These are phyloP conservation scores for Coprinopsis marcescibilis DNA, from an alignment of 768 basidiomycete genomes.

Conservation along the genomic window DNA sequence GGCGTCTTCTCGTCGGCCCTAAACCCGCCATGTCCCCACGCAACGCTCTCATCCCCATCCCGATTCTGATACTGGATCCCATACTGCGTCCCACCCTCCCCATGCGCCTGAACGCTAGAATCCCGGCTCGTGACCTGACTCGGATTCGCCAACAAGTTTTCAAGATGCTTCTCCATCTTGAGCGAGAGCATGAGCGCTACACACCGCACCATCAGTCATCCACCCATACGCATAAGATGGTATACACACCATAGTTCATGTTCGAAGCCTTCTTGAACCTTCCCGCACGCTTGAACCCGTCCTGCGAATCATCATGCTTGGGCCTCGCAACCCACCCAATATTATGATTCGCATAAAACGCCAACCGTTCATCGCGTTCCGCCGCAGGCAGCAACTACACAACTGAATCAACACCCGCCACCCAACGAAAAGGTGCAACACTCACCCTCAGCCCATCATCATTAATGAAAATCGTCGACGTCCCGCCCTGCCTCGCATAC, in stretches of 20 bases:
- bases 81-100: constrained; percentile 27
- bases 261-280: constrained; percentile 94
- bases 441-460: constrained; percentile 64
- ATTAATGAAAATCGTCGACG: constrained; percentile 68
- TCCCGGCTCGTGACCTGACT: constrained; percentile 1
- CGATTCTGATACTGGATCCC: constrained; percentile 65
- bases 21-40: constrained; percentile 18
- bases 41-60: constrained; percentile 49
- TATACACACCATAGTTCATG: constrained; percentile 69
- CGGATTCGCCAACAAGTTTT: constrained; percentile 32
- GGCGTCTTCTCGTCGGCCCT: too few relatives aligned
- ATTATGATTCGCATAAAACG: constrained; percentile 66
- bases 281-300: constrained; percentile 66
- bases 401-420: neutral
- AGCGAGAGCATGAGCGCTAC: constrained; percentile 55
- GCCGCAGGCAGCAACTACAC: constrained; percentile 46
- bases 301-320: constrained; percentile 43
- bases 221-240: neutral
- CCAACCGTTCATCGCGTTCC: constrained; percentile 57
- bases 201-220: neutral
- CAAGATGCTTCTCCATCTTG: constrained; percentile 48
- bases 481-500: constrained; percentile 80
- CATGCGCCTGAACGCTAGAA: neutral
- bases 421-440: neutral
- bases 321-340: constrained; percentile 83